Conservation (phyloP, 1,284 basidiomycete genomes). For the Naganishia liquefaciens region DNA sequence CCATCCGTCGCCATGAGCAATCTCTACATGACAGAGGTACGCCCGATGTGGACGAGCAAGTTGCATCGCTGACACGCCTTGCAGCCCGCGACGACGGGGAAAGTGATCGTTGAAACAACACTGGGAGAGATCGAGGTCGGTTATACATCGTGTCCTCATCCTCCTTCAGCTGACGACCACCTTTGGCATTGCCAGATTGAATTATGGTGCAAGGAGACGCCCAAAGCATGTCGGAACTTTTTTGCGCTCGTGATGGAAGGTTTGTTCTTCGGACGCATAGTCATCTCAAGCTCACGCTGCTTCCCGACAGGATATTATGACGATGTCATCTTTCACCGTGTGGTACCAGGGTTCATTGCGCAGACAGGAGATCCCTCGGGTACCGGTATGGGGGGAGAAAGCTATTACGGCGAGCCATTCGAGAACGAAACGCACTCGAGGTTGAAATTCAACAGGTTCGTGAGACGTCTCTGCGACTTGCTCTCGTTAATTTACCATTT, state of each 20-base stretch:
- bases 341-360: slow-evolving; percentile 84
- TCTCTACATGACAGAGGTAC: slow-evolving; percentile 21
- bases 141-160: not conserved
- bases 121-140: slow-evolving; percentile 77
- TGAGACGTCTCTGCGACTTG: not conserved
- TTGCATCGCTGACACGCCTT: slow-evolving; percentile 6
- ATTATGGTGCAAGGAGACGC: slow-evolving; percentile 93
- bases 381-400: slow-evolving; percentile 86
- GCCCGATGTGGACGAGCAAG: not conserved
- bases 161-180: not conserved
- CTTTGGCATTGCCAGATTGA: slow-evolving; percentile 62
- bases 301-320: slow-evolving; percentile 82
- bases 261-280: slow-evolving; percentile 52
- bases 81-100: slow-evolving; percentile 68
- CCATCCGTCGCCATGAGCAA: slow-evolving; percentile 17
- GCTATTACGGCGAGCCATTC: slow-evolving; percentile 87
- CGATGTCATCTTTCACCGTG: slow-evolving; percentile 87
- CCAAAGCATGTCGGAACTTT: slow-evolving; percentile 91
- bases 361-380: slow-evolving; percentile 95
- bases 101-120: slow-evolving; percentile 85
- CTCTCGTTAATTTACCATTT: not conserved
- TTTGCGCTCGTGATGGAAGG: slow-evolving; percentile 87
- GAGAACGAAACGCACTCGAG: slow-evolving; percentile 92
- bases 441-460: slow-evolving; percentile 58
- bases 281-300: not conserved